These are phyloP conservation scores for Fusarium coicis DNA, from an alignment of 2,329 filamentous ascomycete species.

Conservation along the genomic window DNA sequence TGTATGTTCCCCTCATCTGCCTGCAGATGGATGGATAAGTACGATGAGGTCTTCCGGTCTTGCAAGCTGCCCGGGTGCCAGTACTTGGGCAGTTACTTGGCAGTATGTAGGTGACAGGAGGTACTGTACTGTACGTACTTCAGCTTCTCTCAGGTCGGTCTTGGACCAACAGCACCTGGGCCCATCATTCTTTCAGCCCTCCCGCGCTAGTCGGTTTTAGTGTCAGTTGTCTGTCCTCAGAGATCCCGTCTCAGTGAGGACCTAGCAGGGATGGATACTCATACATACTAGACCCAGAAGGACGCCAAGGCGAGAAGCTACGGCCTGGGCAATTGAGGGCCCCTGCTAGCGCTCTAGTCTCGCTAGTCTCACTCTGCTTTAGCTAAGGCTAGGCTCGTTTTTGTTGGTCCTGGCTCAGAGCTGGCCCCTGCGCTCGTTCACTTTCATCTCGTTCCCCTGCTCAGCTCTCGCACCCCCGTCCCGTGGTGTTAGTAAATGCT, in stretches of 20 bases:
- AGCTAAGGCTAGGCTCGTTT: slow-evolving; percentile 17
- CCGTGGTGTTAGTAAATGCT: slow-evolving; percentile 10
- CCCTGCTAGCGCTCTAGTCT: slow-evolving; percentile 6
- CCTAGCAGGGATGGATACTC: slow-evolving; percentile 6
- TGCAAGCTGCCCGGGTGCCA: too few relatives aligned
- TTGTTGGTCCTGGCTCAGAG: slow-evolving; percentile 6
- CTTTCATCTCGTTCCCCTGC: slow-evolving; percentile 18
- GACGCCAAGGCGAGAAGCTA: slow-evolving; percentile 35
- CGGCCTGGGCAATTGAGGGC: slow-evolving; percentile 26
- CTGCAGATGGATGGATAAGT: not conserved
- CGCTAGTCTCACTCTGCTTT: slow-evolving; percentile 24
- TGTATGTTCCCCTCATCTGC: not conserved
- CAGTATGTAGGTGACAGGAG: not conserved
- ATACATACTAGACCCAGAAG: slow-evolving; percentile 10
- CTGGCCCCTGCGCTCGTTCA: slow-evolving; percentile 30
- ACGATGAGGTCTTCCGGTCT: slow-evolving; percentile 2
- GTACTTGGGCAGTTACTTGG: not conserved
- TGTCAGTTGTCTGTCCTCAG: slow-evolving; percentile 41
- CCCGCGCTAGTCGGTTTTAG: slow-evolving; percentile 49
- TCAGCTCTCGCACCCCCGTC: not conserved
- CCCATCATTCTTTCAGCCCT: slow-evolving; percentile 52
- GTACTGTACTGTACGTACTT: not conserved
- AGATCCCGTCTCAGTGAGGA: slow-evolving; percentile 46
- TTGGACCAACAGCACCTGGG: slow-evolving; percentile 36
- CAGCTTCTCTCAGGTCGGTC: slow-evolving; percentile 11